A percentile compares a stretch with the other conserved stretches of the same genome.
phyloP scores from a whole-genome alignment of 805 yeast species.

The Schizosaccharomyces japonicus region DNA sequence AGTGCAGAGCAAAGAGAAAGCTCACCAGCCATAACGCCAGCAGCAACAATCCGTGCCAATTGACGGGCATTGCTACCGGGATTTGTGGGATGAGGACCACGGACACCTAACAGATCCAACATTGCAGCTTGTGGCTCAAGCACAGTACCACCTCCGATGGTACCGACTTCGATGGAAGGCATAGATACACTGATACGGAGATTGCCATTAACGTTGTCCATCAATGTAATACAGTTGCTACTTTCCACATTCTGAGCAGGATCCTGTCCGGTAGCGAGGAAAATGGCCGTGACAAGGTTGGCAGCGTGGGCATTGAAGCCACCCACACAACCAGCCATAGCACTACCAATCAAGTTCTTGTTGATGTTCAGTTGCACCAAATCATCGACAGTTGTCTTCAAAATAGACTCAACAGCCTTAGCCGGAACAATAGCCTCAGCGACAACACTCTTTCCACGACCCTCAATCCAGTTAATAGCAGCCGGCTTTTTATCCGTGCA shows the following conservation, averaged over 20 bases:
- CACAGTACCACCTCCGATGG: constrained; percentile 97
- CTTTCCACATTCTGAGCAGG: constrained; percentile 99
- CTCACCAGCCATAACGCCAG: constrained; percentile 90
- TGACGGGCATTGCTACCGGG: constrained; percentile 93
- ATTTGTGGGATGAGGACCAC: constrained; percentile 79
- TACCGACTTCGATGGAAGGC: constrained; percentile 98
- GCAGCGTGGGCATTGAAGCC: constrained; percentile 98
- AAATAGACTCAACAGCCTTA: constrained; percentile 51
- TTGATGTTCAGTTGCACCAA: constrained; percentile 69
- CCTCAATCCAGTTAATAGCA: constrained; percentile 97
- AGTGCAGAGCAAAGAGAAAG: constrained; percentile 82
- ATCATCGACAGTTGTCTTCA: constrained; percentile 81
- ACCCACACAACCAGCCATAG: constrained; percentile 95
- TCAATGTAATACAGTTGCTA: constrained; percentile 87
- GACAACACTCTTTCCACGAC: constrained; percentile 93
- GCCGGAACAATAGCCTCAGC: constrained; percentile 85
- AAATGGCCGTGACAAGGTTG: constrained; percentile 82
- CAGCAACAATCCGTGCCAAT: constrained; percentile 75
- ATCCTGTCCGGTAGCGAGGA: constrained; percentile 90
- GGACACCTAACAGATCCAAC: constrained; percentile 80
- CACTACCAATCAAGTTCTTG: constrained; percentile 85
- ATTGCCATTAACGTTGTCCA: constrained; percentile 61
- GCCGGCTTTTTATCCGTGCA: constrained; percentile 96
- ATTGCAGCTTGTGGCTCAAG: constrained; percentile 91
- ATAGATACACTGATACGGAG: constrained; percentile 85